Percentiles rank a stretch among this genome's conserved stretches.
phyloP scores from a whole-genome alignment of 2,329 filamentous ascomycete species.

The Aspergillus pseudoglaucus region DNA sequence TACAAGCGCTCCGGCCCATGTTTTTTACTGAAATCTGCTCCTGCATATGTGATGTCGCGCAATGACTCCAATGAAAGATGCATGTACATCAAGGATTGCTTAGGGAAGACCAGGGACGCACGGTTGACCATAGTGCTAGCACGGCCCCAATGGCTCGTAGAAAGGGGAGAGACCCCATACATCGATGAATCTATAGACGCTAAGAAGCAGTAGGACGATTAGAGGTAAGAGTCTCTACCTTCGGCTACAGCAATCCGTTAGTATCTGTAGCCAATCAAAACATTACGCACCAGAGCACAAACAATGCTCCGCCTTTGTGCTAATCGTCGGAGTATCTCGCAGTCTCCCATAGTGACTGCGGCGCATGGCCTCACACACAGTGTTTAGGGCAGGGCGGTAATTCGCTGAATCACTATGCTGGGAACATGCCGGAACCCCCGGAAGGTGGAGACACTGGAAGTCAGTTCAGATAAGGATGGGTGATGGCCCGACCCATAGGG shows the following conservation, averaged over 20 bases:
- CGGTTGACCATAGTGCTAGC: background rate
- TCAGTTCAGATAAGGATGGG: no score
- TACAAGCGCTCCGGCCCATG: background rate
- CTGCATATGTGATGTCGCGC: background rate
- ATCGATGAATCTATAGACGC: background rate
- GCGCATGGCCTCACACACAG: no score
- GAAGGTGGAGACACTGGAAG: no score
- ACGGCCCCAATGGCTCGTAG: background rate
- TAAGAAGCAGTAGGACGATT: background rate
- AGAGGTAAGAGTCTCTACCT: background rate
- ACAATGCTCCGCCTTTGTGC: background rate
- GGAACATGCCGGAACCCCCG: no score
- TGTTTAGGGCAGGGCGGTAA: no score
- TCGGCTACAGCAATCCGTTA: background rate
- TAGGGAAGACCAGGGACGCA: background rate
- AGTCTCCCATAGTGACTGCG: no score
- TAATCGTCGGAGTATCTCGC: background rate
- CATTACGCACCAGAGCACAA: background rate
- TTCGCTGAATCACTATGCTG: no score
- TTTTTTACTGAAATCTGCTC: background rate
- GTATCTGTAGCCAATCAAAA: background rate
- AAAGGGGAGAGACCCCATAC: background rate
- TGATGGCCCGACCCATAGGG: no score
- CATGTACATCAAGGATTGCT: background rate
- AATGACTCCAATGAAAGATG: background rate